These are phyloP conservation scores for Paramecium tetraurelia DNA, from an alignment of 73 alveolate species.

Conservation along the genomic window DNA sequence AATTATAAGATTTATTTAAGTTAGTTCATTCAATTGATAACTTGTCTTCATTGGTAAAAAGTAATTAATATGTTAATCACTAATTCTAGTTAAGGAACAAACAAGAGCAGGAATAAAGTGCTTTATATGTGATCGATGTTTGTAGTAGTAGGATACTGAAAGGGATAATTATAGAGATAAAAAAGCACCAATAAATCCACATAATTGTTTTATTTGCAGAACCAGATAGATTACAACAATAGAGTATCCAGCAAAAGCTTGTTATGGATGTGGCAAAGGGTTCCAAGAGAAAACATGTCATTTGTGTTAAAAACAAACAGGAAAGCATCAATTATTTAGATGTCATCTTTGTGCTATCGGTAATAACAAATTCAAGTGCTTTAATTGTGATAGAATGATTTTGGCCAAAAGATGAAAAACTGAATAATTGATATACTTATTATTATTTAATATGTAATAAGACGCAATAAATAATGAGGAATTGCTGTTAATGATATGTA, in stretches of 20 bases:
- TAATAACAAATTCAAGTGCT: not conserved
- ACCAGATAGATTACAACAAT: not conserved
- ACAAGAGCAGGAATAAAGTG: constrained; percentile 3
- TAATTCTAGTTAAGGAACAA: not conserved
- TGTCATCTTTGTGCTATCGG: not conserved
- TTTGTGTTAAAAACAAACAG: not conserved
- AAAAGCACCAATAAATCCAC: not conserved
- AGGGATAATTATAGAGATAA: not conserved
- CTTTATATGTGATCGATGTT: not conserved
- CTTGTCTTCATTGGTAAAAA: not conserved
- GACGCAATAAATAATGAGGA: not conserved
- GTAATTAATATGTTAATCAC: not conserved
- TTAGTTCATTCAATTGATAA: not conserved
- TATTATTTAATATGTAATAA: not conserved
- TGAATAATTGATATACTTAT: not conserved
- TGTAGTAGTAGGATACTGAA: not conserved
- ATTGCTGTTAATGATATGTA: not conserved
- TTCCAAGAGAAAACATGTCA: not conserved
- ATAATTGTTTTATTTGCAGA: not conserved
- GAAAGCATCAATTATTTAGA: not conserved
- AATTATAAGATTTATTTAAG: not conserved
- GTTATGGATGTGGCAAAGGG: constrained; percentile 8
- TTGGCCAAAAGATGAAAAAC: not conserved
- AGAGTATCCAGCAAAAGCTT: constrained; percentile 14
- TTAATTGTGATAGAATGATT: not conserved